Conservation (phyloP, 202 grass and related monocot genomes). For the Dendrocalamus latiflorus region DNA sequence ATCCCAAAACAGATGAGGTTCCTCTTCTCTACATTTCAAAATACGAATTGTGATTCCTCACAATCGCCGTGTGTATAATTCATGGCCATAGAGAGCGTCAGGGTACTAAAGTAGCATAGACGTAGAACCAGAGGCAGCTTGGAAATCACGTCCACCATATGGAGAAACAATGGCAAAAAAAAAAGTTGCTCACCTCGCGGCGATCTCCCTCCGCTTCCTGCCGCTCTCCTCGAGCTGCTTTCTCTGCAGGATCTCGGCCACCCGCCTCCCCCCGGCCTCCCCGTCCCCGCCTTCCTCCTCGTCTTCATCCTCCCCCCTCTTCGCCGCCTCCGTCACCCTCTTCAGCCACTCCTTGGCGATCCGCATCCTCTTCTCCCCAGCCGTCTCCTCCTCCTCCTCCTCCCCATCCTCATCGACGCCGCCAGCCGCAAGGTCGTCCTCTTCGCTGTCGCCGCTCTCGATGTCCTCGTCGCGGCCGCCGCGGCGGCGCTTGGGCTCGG, state of each 20-base stretch:
- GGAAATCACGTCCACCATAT: not conserved
- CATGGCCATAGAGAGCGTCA: not conserved
- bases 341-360: constrained; percentile 59
- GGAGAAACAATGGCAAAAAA: not conserved
- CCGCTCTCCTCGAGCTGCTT: constrained; percentile 79
- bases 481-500: constrained; percentile 48
- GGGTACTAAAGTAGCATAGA: not conserved
- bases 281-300: constrained; percentile 41
- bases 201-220: constrained; percentile 49
- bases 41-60: not conserved
- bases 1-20: not conserved
- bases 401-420: constrained; percentile 27
- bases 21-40: not conserved
- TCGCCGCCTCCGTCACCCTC: constrained; percentile 45
- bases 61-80: not conserved
- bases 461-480: constrained; percentile 46
- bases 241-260: constrained; percentile 67
- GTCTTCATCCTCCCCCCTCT: constrained; percentile 42
- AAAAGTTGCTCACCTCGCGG: constrained; percentile 42
- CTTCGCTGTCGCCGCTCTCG: constrained; percentile 60
- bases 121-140: not conserved
- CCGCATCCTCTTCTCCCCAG: constrained; percentile 72
- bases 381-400: constrained; percentile 52
- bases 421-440: constrained; percentile 13
- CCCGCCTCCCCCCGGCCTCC: constrained; percentile 33